Base-by-base conservation (phyloP, 2,329 filamentous ascomycete species). In the Spiromastix sp. region DNA sequence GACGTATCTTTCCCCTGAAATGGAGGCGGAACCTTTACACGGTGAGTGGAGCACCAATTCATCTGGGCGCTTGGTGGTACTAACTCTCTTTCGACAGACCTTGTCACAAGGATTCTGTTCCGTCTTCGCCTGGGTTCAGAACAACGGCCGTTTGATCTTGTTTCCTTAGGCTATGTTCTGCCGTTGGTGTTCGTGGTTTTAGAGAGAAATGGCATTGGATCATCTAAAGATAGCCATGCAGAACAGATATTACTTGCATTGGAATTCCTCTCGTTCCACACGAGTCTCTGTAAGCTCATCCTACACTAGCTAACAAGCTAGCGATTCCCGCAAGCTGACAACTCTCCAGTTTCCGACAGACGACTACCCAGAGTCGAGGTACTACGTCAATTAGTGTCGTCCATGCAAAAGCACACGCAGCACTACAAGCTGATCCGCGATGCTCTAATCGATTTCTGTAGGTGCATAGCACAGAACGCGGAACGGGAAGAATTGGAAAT, bases 341-440 rank as follows among this genome's bases (percentile, higher is more conserved):
- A 54, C 37, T 49, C 34, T 34, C n/a, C 41, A 64, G 61, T 67
- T 54, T 70, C 75, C 19, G 82, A 94, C 48, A 68, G 74, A 34
- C 73, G 78, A 20, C 71, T 95, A 17, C 86, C 89, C 19, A 78
- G 91, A 6, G 70, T 74, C 34, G 75, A 86, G 39, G 68, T 94
- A 24, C 59, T 96, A 3, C 66, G 73, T 2, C 69, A 73, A 3
- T 67, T 98, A 24, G 79, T 94, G 38, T 68, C 68, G 29, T 81
- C 86, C 1, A 93, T 98, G 83, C 84, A 93, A 54, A 73, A 65
- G 41, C 94, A 93, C 56, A 81, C 78, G 29, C 86, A 93, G 52
- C 91, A 98, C 59, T 95, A 95, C 66, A 94, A 94, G 60, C 68
- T 87, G 39, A 77, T 95, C 61, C 94, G 89, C 57, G 91, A 98